Conservation (phyloP, 2,329 filamentous ascomycete genomes). For the Trichoderma simmonsii region DNA sequence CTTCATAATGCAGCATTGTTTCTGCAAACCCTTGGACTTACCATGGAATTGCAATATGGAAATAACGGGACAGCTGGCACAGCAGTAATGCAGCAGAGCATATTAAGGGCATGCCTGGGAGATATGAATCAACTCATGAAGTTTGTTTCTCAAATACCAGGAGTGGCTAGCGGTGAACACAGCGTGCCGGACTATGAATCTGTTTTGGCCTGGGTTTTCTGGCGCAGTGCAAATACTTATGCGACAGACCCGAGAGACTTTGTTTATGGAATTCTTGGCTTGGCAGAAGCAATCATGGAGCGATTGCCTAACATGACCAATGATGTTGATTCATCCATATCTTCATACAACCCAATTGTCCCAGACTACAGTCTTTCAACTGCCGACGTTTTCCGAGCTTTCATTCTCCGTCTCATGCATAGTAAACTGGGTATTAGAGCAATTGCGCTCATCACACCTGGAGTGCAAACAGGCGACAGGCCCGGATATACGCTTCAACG, state of each 20-base stretch:
- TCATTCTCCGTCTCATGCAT: background rate
- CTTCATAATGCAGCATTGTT: background rate
- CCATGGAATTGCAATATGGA: background rate
- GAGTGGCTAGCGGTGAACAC: background rate
- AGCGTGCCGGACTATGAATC: background rate
- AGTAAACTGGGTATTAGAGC: background rate
- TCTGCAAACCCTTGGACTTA: background rate
- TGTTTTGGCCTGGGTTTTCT: background rate
- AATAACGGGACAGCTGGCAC: background rate
- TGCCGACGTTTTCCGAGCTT: background rate
- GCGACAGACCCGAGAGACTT: background rate
- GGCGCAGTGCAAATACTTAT: background rate
- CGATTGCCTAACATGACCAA: background rate
- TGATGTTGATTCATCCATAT: background rate
- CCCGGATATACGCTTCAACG: background rate
- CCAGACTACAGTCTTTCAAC: background rate
- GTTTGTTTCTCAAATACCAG: background rate
- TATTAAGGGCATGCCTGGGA: background rate
- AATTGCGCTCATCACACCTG: background rate
- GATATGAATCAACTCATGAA: background rate
- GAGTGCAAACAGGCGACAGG: background rate
- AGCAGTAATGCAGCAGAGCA: background rate
- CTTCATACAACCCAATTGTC: background rate
- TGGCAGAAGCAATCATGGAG: background rate
- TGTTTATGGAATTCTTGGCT: background rate